A percentile compares a stretch with the other conserved stretches of the same genome.
Evolutionary conservation across 1,284 basidiomycete genomes (phyloP).

Genomic region (Sporisorium iseilematis-ciliati): DNA sequence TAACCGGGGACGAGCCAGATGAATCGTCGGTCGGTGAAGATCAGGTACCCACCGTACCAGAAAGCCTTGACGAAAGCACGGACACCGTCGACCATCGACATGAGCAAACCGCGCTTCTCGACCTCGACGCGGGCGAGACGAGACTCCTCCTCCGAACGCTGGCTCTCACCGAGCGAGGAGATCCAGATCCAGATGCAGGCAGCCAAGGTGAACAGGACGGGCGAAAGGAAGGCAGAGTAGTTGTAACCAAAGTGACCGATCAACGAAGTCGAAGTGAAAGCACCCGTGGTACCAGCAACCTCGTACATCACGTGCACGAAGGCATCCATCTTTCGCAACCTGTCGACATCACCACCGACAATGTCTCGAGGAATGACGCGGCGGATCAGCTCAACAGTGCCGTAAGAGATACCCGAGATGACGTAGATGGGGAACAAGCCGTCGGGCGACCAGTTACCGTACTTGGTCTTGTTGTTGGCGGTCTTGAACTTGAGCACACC

Average conservation of each 20-base stretch:
- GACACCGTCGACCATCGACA: slow-evolving; percentile 55
- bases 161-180: slow-evolving; percentile 51
- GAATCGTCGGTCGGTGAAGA: slow-evolving; percentile 66
- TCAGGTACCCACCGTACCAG: slow-evolving; percentile 66
- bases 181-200: slow-evolving; percentile 61
- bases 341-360: slow-evolving; percentile 64
- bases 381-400: slow-evolving; percentile 71
- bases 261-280: slow-evolving; percentile 69
- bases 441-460: slow-evolving; percentile 69
- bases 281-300: slow-evolving; percentile 70
- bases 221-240: slow-evolving; percentile 68
- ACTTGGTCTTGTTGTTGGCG: slow-evolving; percentile 63
- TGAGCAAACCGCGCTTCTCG: slow-evolving; percentile 32
- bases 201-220: slow-evolving; percentile 64
- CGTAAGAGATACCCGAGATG: slow-evolving; percentile 68
- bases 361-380: slow-evolving; percentile 69
- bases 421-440: slow-evolving; percentile 67
- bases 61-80: slow-evolving; percentile 66
- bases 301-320: slow-evolving; percentile 70
- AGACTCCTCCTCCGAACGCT: slow-evolving; percentile 35
- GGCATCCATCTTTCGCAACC: slow-evolving; percentile 70
- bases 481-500: slow-evolving; percentile 60
- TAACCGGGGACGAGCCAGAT: slow-evolving; percentile 69
- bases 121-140: slow-evolving; percentile 38
- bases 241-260: slow-evolving; percentile 70